Evolutionary conservation across 2,329 filamentous ascomycete species (phyloP), one percentile per base, ranked within the genome.

Genomic region (Botrytis tulipae): DNA sequence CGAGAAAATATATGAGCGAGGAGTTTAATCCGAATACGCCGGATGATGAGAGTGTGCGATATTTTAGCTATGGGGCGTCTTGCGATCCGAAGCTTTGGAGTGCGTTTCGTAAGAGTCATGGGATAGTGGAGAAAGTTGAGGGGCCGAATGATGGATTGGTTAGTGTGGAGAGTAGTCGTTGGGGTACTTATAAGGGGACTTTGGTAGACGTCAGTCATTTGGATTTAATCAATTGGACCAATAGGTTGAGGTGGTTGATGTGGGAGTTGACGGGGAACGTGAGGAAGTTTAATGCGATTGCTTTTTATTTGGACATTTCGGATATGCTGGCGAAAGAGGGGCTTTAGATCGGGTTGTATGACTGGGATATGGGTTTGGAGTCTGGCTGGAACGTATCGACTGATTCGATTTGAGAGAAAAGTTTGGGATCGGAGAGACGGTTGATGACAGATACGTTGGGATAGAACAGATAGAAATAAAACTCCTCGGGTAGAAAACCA

Each of bases 321-420:
- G 88, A 93, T 78, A 93, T 92, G 91, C 83, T 93, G 68, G 90
- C 91, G 3, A 91, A 90, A 78, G 90, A 93, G 79, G 90, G 88
- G 3, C 69, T 82, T 42, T 82, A 69, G 48, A 69, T 42, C 61
- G 29, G 48, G 60, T 25, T 59, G 22, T 20, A 73, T 54, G 54
- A 18, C 29, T 51, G 4, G 3, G 42, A 18, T n/a, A 32, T 57
- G 12, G 70, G 6, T 37, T 32, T 32, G 20, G 44, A 72, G 59
- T 40, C 40, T 42, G 25, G n/a, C 7, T 32, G 25, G 69, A 71
- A 18, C 9, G 16, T 29, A 25, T 20, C 20, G 18, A n/a, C 22
- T 35, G n/a, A 22, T 25, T 46, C 18, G 65, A 12, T 54, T 51
- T 25, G 18, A 25, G 4, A 65, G 25, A 25, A 71, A 46, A 12